phyloP scores from a whole-genome alignment of 2,329 filamentous ascomycete species.

The Phialophora chinensis region DNA sequence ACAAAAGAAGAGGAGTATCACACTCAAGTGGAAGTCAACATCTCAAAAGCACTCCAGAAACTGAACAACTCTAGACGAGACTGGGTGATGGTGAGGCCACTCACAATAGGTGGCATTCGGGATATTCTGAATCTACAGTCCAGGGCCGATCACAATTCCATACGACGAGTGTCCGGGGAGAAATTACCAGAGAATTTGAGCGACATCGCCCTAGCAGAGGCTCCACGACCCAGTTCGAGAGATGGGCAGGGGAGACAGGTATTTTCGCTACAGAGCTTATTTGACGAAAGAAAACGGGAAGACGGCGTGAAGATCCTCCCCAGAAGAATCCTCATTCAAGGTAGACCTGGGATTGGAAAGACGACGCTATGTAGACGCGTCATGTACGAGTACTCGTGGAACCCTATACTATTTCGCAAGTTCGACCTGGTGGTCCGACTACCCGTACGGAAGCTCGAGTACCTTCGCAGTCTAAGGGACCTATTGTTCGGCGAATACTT shows the following conservation, averaged over 20 bases:
- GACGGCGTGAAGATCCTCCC: not conserved
- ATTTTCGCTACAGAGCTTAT: not conserved
- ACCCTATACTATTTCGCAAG: conserved; percentile 38
- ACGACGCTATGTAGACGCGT: conserved; percentile 54
- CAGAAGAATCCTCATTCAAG: conserved; percentile 16
- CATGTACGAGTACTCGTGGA: conserved; percentile 44
- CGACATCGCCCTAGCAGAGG: not conserved
- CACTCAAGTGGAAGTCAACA: too few relatives aligned
- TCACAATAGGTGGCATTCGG: too few relatives aligned
- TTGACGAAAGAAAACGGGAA: not conserved
- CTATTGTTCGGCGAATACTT: not conserved
- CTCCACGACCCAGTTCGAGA: not conserved
- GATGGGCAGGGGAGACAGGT: not conserved
- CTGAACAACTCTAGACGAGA: too few relatives aligned
- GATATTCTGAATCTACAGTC: too few relatives aligned
- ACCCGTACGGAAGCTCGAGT: not conserved
- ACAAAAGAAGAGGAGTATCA: too few relatives aligned
- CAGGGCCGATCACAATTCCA: too few relatives aligned
- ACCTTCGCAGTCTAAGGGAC: not conserved
- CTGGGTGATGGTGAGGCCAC: too few relatives aligned
- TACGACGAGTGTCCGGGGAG: not conserved
- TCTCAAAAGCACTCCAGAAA: too few relatives aligned
- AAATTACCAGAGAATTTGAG: not conserved
- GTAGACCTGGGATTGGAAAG: conserved; percentile 39
- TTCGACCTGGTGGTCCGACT: not conserved